These are phyloP conservation scores for Limtongia smithiae DNA, from an alignment of 805 yeast genomes.

Conservation along the genomic window DNA sequence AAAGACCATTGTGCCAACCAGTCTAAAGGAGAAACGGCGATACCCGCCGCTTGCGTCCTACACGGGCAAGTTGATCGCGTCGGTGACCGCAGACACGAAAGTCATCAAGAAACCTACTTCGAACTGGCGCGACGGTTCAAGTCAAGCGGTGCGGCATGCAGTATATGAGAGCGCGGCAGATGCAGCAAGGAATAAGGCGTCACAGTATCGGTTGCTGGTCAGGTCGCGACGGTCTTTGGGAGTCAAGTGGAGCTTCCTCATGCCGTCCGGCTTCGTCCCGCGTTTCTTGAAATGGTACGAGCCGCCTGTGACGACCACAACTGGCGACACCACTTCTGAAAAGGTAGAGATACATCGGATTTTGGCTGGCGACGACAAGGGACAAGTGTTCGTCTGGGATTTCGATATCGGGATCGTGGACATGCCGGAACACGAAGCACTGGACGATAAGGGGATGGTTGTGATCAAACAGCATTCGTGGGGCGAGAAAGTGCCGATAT, in stretches of 20 bases:
- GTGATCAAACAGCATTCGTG: conserved; percentile 19
- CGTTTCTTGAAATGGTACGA: conserved; percentile 18
- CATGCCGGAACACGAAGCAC: neutral
- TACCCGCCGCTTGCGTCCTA: conserved; percentile 4
- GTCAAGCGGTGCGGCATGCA: neutral
- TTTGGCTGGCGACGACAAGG: conserved; percentile 22
- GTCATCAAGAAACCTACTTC: too few species aligned
- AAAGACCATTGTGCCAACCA: conserved; percentile 9
- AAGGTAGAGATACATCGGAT: conserved; percentile 13
- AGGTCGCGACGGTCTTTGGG: conserved; percentile 13
- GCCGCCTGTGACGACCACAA: conserved; percentile 1
- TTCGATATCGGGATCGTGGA: conserved; percentile 8
- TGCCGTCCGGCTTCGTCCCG: conserved; percentile 19
- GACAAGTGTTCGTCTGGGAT: conserved; percentile 23
- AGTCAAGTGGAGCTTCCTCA: conserved; percentile 10
- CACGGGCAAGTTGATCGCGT: conserved; percentile 19
- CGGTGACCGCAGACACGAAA: conserved; percentile 4
- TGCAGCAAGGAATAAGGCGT: neutral
- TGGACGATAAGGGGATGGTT: conserved; percentile 16
- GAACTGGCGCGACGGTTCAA: too few species aligned
- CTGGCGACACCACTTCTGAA: neutral
- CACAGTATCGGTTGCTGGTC: conserved; percentile 9
- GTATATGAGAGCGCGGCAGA: neutral
- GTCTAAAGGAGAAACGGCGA: neutral
- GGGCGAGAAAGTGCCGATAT: conserved; percentile 25